phyloP scores from a whole-genome alignment of 768 basidiomycete genomes.

The Hericium rajendrae region DNA sequence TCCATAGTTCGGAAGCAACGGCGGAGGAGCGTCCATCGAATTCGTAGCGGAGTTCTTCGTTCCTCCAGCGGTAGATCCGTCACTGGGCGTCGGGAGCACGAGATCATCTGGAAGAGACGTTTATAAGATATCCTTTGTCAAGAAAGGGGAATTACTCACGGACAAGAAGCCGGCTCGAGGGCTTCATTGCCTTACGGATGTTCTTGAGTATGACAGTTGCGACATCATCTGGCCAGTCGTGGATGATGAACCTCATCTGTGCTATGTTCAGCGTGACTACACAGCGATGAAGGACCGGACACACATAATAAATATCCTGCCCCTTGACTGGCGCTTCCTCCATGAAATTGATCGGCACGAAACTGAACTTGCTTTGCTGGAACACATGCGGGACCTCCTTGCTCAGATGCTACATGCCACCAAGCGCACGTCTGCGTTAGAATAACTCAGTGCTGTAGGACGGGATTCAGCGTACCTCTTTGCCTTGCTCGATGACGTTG shows the following conservation, averaged over 20 bases:
- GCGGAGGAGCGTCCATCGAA: slow-evolving; percentile 5
- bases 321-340: slow-evolving; percentile 25
- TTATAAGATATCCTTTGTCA: not conserved
- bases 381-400: slow-evolving; percentile 26
- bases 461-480: slow-evolving; percentile 11
- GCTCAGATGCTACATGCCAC: slow-evolving; percentile 21
- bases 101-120: slow-evolving; percentile 1
- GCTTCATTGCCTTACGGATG: slow-evolving; percentile 27
- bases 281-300: not conserved
- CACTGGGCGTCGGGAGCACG: not conserved
- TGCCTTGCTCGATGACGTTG: slow-evolving; percentile 22
- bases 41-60: too few species aligned
- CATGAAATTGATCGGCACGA: slow-evolving; percentile 32
- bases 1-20: slow-evolving; percentile 11
- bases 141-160: slow-evolving; percentile 18
- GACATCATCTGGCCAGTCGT: slow-evolving; percentile 32
- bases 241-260: slow-evolving; percentile 30
- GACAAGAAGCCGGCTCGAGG: slow-evolving; percentile 26
- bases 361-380: slow-evolving; percentile 24
- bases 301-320: slow-evolving; percentile 34
- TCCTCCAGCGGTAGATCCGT: not conserved
- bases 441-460: too few species aligned
- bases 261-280: not conserved
- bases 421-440: not conserved
- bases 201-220: slow-evolving; percentile 27